phyloP scores from a whole-genome alignment of 306 rosid species.

The Elaeagnus macrophylla region DNA sequence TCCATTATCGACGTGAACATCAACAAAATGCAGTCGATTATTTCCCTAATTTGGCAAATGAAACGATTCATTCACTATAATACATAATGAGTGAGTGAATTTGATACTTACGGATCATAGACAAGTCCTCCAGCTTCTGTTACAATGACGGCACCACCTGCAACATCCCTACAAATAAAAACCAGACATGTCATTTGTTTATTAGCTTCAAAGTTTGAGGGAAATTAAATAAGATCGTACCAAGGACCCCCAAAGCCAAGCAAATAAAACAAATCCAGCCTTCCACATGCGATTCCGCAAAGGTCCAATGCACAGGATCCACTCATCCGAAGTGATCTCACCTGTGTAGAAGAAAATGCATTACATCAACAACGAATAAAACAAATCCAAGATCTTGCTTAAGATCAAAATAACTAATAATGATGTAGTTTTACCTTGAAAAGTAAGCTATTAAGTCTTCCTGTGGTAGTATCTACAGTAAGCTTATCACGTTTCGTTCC shows the following conservation, averaged over 20 bases:
- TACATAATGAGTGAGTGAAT: neutral
- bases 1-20: neutral
- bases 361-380: slow-evolving; percentile 9
- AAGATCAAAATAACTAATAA: slow-evolving; percentile 8
- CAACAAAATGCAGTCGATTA: slow-evolving; percentile 10
- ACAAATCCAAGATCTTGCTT: slow-evolving; percentile 3
- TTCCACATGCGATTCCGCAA: slow-evolving; percentile 94
- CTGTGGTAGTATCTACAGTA: slow-evolving; percentile 56
- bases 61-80: slow-evolving; percentile 1
- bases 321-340: slow-evolving; percentile 81
- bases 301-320: slow-evolving; percentile 94
- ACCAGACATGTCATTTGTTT: neutral
- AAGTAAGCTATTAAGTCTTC: slow-evolving; percentile 67
- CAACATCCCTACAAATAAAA: slow-evolving; percentile 72
- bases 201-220: neutral
- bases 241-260: slow-evolving; percentile 84
- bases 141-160: slow-evolving; percentile 91
- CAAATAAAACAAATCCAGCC: slow-evolving; percentile 69
- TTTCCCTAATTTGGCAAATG: neutral
- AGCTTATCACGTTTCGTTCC: slow-evolving; percentile 72
- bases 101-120: slow-evolving; percentile 82
- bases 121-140: slow-evolving; percentile 91
- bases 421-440: slow-evolving; percentile 50
- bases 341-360: slow-evolving; percentile 37
- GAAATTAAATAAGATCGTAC: slow-evolving; percentile 35